phyloP scores from a whole-genome alignment of 257 asterid genomes.

The Plantago ovata region DNA sequence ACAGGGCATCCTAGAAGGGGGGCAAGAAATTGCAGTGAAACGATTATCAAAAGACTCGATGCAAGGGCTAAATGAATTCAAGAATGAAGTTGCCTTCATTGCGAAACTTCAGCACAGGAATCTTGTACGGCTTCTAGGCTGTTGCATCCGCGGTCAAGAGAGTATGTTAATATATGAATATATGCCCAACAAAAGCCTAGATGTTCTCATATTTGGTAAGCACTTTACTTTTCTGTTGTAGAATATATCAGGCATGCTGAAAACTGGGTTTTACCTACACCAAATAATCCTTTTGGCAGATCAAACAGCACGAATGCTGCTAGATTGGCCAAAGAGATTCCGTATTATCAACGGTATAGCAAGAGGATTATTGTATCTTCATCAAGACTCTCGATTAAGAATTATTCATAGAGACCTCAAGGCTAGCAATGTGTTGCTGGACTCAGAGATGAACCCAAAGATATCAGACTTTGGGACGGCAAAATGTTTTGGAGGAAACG shows the following conservation, averaged over 20 bases:
- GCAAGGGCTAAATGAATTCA: slow-evolving; percentile 12
- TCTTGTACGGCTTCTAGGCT: slow-evolving; percentile 10
- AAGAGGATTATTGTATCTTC: slow-evolving; percentile 10
- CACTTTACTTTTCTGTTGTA: not conserved
- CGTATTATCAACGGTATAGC: slow-evolving; percentile 25
- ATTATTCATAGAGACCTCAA: slow-evolving; percentile 12
- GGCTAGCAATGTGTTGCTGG: slow-evolving; percentile 5
- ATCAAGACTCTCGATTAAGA: slow-evolving; percentile 11
- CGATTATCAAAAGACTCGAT: slow-evolving; percentile 1
- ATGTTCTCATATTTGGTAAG: slow-evolving; percentile 1
- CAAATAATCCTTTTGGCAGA: not conserved
- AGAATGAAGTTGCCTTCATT: not conserved
- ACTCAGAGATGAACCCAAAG: slow-evolving; percentile 24
- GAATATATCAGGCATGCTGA: not conserved
- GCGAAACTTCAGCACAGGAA: slow-evolving; percentile 14
- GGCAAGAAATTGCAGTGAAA: slow-evolving; percentile 12
- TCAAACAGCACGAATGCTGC: not conserved
- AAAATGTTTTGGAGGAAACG: slow-evolving; percentile 26
- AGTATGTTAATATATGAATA: slow-evolving; percentile 9
- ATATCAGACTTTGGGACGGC: slow-evolving; percentile 42
- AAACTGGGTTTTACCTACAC: not conserved
- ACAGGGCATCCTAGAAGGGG: slow-evolving; percentile 3
- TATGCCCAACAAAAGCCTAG: slow-evolving; percentile 8
- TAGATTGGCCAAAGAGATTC: slow-evolving; percentile 18
- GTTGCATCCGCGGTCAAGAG: slow-evolving; percentile 1